Percentiles rank a stretch among this genome's conserved stretches.
phyloP scores from a whole-genome alignment of 2,329 filamentous ascomycete genomes.

The Ophiostoma himal-ulmi region DNA sequence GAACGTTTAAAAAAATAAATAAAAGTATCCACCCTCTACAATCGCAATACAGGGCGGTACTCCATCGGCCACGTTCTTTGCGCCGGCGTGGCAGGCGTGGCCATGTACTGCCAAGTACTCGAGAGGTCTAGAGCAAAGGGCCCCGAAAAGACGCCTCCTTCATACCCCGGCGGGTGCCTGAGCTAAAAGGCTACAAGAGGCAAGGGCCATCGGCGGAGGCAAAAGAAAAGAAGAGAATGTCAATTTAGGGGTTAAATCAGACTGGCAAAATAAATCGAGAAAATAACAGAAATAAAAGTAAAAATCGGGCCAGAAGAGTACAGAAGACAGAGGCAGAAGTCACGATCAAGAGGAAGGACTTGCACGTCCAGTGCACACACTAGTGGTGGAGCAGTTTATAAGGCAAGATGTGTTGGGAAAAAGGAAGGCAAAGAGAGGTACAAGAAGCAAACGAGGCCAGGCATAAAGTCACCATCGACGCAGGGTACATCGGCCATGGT shows the following conservation, averaged over 20 bases:
- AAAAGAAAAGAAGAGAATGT: background rate
- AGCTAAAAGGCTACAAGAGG: background rate
- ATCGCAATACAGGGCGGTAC: background rate
- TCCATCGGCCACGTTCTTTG: conserved; percentile 1
- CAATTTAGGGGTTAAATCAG: background rate
- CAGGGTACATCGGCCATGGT: background rate
- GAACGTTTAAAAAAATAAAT: conserved; percentile 6
- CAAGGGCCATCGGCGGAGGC: background rate
- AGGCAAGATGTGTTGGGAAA: background rate
- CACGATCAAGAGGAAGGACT: background rate
- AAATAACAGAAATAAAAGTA: background rate
- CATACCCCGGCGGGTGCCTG: background rate
- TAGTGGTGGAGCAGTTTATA: background rate
- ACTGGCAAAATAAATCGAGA: background rate
- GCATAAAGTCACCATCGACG: background rate
- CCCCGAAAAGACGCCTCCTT: background rate
- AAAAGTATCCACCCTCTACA: background rate
- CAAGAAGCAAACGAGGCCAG: background rate
- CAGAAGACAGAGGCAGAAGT: background rate
- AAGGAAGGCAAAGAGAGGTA: background rate
- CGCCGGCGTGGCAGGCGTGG: background rate
- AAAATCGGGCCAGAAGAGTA: background rate
- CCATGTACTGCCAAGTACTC: background rate
- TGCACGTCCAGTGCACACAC: background rate
- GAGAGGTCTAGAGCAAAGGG: background rate